phyloP scores from a whole-genome alignment of 495 filamentous ascomycete genomes.

The Clohesyomyces aquaticus region DNA sequence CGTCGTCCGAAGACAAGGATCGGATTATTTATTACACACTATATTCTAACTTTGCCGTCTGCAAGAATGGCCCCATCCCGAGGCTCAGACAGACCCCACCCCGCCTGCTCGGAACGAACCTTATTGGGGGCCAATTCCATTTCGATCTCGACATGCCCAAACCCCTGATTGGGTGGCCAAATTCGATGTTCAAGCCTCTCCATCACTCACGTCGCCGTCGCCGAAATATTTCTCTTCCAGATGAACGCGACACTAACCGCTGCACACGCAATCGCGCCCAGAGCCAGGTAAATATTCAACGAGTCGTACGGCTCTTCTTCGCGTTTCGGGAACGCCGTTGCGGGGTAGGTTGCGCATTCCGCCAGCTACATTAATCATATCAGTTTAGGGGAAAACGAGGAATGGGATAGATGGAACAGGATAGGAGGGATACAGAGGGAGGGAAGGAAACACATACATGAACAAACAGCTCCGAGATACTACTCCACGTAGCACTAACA shows the following conservation, averaged over 20 bases:
- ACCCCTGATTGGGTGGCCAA: too few species aligned
- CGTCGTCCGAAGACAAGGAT: slow-evolving; percentile 8
- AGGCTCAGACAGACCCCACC: background rate
- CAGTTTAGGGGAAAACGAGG: too few species aligned
- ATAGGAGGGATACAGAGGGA: too few species aligned
- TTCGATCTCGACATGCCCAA: background rate
- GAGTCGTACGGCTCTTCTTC: slow-evolving; percentile 82
- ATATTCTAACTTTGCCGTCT: background rate
- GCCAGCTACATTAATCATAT: slow-evolving; percentile 60
- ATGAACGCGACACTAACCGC: slow-evolving; percentile 80
- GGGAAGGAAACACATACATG: slow-evolving; percentile 51
- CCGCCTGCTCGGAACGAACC: background rate
- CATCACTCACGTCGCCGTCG: too few species aligned
- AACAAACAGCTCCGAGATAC: slow-evolving; percentile 90
- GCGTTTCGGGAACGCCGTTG: slow-evolving; percentile 80
- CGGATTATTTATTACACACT: slow-evolving; percentile 42
- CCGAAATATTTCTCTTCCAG: slow-evolving; percentile 53
- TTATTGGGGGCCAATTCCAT: background rate
- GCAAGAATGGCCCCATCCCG: background rate
- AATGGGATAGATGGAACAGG: too few species aligned
- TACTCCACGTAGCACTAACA: slow-evolving; percentile 89
- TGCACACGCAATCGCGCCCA: slow-evolving; percentile 79
- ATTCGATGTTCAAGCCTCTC: too few species aligned
- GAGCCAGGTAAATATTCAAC: slow-evolving; percentile 80
- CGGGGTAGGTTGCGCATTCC: slow-evolving; percentile 88